Conservation (phyloP, 176 grass and related monocot genomes). For the Chrysopogon serrulatus region DNA sequence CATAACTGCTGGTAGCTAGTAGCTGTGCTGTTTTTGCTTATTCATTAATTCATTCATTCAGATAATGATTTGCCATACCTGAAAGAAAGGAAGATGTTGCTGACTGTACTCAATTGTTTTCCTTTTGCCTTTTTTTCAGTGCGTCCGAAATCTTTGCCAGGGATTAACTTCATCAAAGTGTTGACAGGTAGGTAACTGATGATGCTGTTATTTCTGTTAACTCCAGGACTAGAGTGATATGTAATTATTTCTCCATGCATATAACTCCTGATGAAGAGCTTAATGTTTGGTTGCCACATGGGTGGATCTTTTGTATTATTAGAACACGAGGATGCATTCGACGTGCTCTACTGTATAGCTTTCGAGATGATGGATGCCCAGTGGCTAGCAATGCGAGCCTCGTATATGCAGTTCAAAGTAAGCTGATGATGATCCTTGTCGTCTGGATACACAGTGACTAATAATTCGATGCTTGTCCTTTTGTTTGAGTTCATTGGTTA, state of each 20-base stretch:
- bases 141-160: slow-evolving; percentile 65
- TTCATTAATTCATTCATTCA: too few relatives aligned
- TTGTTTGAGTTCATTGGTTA: not conserved
- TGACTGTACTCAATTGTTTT: not conserved
- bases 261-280: not conserved
- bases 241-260: not conserved
- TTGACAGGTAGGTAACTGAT: slow-evolving; percentile 45
- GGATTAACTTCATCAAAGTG: slow-evolving; percentile 70
- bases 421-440: not conserved
- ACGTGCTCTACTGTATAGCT: slow-evolving; percentile 79
- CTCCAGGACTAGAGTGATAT: not conserved
- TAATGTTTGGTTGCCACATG: not conserved
- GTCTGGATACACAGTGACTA: not conserved
- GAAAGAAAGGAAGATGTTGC: slow-evolving; percentile 13
- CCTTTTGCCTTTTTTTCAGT: slow-evolving; percentile 17
- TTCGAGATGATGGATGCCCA: slow-evolving; percentile 98
- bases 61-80: not conserved
- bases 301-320: not conserved
- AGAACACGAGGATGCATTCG: slow-evolving; percentile 95
- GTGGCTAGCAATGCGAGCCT: slow-evolving; percentile 87
- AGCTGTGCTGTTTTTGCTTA: slow-evolving; percentile 4
- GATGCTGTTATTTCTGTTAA: not conserved
- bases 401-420: slow-evolving; percentile 97
- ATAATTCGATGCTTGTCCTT: not conserved
- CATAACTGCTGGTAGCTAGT: slow-evolving; percentile 23